A percentile compares a stretch with the other conserved stretches of the same genome.
Conservation (phyloP, 2,329 filamentous ascomycete genomes). For the Alternaria incomplexa region DNA sequence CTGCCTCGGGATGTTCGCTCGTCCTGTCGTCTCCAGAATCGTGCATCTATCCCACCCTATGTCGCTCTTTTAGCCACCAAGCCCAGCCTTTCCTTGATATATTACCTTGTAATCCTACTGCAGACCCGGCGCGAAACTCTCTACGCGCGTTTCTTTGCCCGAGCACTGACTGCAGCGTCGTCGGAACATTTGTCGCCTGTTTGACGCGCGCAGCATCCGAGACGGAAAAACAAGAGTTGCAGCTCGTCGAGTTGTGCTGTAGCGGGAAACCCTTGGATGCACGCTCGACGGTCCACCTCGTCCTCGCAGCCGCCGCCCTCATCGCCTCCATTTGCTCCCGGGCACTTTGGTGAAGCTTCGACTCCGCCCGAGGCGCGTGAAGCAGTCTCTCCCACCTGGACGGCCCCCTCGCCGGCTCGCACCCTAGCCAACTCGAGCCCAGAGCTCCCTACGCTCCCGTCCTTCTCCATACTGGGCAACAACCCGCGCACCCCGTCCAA, state of each 20-base stretch:
- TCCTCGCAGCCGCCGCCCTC: slow-evolving; percentile 41
- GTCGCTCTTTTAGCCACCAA: slow-evolving; percentile 47
- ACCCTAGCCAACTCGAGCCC: slow-evolving; percentile 51
- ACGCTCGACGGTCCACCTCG: slow-evolving; percentile 46
- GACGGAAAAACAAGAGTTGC: slow-evolving; percentile 27
- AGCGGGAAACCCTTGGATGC: slow-evolving; percentile 46
- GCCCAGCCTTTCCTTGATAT: slow-evolving; percentile 44
- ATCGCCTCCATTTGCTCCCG: slow-evolving; percentile 43
- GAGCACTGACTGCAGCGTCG: slow-evolving; percentile 11
- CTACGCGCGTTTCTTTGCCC: slow-evolving; percentile 16
- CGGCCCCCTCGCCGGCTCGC: slow-evolving; percentile 48
- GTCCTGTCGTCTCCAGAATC: slow-evolving; percentile 36
- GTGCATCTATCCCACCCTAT: slow-evolving; percentile 37
- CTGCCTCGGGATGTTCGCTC: slow-evolving; percentile 44
- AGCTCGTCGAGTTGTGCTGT: slow-evolving; percentile 14
- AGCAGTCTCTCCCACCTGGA: slow-evolving; percentile 45
- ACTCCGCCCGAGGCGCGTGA: slow-evolving; percentile 29
- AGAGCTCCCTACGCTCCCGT: slow-evolving; percentile 48
- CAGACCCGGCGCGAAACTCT: slow-evolving; percentile 23
- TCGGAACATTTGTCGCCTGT: slow-evolving; percentile 9
- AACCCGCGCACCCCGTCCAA: slow-evolving; percentile 45
- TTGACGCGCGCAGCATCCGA: slow-evolving; percentile 27
- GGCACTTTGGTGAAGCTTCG: slow-evolving; percentile 29
- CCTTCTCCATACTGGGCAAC: slow-evolving; percentile 40
- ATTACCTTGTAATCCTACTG: slow-evolving; percentile 34